Evolutionary conservation across 1,284 basidiomycete genomes (phyloP).

Genomic region (Moesziomyces antarcticus): DNA sequence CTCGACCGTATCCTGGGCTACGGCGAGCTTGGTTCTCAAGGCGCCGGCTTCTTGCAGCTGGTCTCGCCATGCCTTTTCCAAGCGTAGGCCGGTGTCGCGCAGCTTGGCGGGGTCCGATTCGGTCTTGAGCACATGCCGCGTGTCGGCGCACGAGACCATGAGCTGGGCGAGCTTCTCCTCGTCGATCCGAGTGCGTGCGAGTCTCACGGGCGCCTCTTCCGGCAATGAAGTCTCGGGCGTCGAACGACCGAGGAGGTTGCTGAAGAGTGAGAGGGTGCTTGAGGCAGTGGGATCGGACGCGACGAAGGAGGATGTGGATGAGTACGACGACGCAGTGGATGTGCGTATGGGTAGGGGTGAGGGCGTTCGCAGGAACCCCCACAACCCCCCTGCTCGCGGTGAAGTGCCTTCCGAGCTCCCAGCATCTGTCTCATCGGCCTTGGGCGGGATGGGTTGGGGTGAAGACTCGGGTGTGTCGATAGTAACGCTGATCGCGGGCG

Average conservation of each 20-base stretch:
- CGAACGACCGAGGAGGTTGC: constrained; percentile 7
- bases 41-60: constrained; percentile 38
- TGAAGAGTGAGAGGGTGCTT: constrained; percentile 18
- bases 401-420: not conserved
- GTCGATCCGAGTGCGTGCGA: constrained; percentile 28
- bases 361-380: constrained; percentile 13
- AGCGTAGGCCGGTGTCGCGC: constrained; percentile 27
- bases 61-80: constrained; percentile 40
- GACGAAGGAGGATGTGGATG: constrained; percentile 7
- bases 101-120: constrained; percentile 22
- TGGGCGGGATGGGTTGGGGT: not conserved
- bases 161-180: constrained; percentile 37
- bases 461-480: not conserved
- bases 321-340: constrained; percentile 14
- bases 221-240: constrained; percentile 1
- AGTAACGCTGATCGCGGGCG: constrained; percentile 7
- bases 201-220: constrained; percentile 8
- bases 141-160: constrained; percentile 42
- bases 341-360: constrained; percentile 1
- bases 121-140: constrained; percentile 38
- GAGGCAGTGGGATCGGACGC: not conserved
- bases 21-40: constrained; percentile 15
- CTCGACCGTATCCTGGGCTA: constrained; percentile 31
- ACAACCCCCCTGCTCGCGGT: constrained; percentile 6
- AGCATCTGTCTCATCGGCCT: not conserved